Evolutionary conservation across 2,329 filamentous ascomycete species (phyloP), one percentile per base, ranked within the genome.

Genomic region (Penicillium sp.): DNA sequence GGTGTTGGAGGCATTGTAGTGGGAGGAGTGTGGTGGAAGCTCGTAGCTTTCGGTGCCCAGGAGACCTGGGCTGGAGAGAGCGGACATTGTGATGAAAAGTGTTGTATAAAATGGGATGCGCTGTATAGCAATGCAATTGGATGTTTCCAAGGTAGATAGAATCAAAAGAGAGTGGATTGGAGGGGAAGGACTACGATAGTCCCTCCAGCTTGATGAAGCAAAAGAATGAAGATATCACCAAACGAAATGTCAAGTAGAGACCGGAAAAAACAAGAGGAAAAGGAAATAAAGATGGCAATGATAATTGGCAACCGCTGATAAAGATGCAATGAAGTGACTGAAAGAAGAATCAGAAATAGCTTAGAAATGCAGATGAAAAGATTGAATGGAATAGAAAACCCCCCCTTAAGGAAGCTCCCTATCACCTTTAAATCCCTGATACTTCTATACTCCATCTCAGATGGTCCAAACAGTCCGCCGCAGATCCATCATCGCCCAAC

Each of bases 1-100:
- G 1, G 59, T 64, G 33, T 66, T 30, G 26, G 65, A 67, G 7
- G 56, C 60, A 22, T 65, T 28, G 15, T 63, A 67, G 8, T 65
- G 65, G 9, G 72, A 67, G 6, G 70, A 68, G 12, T 60, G 61
- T 19, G 66, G 69, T 58, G 67, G 68, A 19, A 66, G 56, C 35
- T 67, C 59, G 42, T 65, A 62, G 38, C 37, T 61, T 22, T 65
- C 54, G n/a, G 56, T 38, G 24, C 60, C 63, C 33, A 70, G 57
- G 22, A 70, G 55, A n/a, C 40, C 59, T 56, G 68, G 65, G 19
- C 56, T 62, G 53, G 64, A 63, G 59, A 65, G 68, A 33, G 42
- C 45, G 45, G 22, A 37, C 40, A 50, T 37, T 33, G 37, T 42
- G 22, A 42, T 12, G 37, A 24, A 42, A 42, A 17, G 8, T 2